Evolutionary conservation across 345 rosid genomes (phyloP), one percentile per base, ranked within the genome.

Genomic region (Populus tremula): DNA sequence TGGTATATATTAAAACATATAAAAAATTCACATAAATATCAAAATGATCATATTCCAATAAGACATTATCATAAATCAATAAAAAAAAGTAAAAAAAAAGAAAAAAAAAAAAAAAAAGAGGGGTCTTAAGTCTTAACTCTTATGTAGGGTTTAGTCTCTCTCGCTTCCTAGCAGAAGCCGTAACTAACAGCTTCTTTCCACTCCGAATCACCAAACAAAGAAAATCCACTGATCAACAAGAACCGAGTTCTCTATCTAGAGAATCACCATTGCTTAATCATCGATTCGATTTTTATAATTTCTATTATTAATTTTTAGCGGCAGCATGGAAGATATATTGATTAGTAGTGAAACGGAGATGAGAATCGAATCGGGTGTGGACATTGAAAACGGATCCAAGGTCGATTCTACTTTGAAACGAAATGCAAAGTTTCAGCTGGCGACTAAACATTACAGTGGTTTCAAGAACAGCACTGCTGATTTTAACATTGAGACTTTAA

Each of bases 401-500:
- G 20, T 41, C 29, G 16, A 45, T 76, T 67, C 87, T 53, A 65
- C 84, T 4, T 76, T 78, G 7, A 61, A 79, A 47, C 83, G 91
- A 29, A 88, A 71, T 85, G 88, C 93, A 70, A 87, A 86, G 83
- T 91, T 94, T 75, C 91, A 86, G 8, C 97, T 84, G 3, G 93
- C 94, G 4, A 88, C 90, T 43, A 93, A 88, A 71, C 86, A 83
- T 27, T 89, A 81, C 50, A 71, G 56, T 10, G 96, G 89, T 14
- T 80, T 88, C 69, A 80, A 72, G 4, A 84, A 67, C 47, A 68
- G 80, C 3, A 5, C 38, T 47, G 87, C 88, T 7, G 90, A 88
- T 90, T 95, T 93, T 78, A 83, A 83, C 86, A 82, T 93, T 38
- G 97, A 93, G 84, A 91, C 96, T 18, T 79, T 92, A 77, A 93